A percentile compares a stretch with the other conserved stretches of the same genome.
Conservation (phyloP, 805 yeast species). For the Brettanomyces sp. region DNA sequence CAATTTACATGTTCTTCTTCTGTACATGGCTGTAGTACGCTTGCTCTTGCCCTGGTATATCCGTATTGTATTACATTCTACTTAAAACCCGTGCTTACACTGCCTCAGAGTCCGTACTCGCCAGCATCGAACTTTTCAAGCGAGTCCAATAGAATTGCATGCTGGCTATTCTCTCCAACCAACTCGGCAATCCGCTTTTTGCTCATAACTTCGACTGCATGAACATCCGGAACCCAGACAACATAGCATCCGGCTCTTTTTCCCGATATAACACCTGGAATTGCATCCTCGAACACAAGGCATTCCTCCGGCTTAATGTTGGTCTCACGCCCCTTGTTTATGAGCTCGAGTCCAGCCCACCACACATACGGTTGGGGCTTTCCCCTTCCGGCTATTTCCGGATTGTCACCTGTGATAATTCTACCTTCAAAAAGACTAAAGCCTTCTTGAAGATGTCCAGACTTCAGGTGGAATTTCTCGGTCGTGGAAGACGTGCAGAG, state of each 20-base stretch:
- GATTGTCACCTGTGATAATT: slow-evolving; percentile 83
- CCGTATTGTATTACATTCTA: not conserved
- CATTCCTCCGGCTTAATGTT: slow-evolving; percentile 66
- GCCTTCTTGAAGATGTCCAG: slow-evolving; percentile 50
- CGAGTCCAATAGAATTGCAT: slow-evolving; percentile 48
- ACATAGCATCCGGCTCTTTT: slow-evolving; percentile 74
- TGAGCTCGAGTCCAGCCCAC: slow-evolving; percentile 63
- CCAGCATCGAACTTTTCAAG: slow-evolving; percentile 43
- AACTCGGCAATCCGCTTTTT: slow-evolving; percentile 36
- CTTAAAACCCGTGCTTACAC: too few relatives aligned
- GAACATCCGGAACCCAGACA: slow-evolving; percentile 89
- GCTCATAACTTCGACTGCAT: slow-evolving; percentile 48
- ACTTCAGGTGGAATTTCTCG: slow-evolving; percentile 58
- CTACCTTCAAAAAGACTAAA: slow-evolving; percentile 56
- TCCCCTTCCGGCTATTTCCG: slow-evolving; percentile 74
- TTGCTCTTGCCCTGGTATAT: not conserved
- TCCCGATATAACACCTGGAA: slow-evolving; percentile 85
- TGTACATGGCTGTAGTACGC: not conserved
- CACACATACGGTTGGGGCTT: slow-evolving; percentile 94
- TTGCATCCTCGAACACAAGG: slow-evolving; percentile 89
- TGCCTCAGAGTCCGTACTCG: slow-evolving; percentile 32
- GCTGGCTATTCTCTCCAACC: slow-evolving; percentile 32
- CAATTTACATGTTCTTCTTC: not conserved
- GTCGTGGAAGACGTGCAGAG: slow-evolving; percentile 78
- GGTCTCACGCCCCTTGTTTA: slow-evolving; percentile 45